Evolutionary conservation across 768 basidiomycete genomes (phyloP).

Genomic region (Mycena rebaudengoi): DNA sequence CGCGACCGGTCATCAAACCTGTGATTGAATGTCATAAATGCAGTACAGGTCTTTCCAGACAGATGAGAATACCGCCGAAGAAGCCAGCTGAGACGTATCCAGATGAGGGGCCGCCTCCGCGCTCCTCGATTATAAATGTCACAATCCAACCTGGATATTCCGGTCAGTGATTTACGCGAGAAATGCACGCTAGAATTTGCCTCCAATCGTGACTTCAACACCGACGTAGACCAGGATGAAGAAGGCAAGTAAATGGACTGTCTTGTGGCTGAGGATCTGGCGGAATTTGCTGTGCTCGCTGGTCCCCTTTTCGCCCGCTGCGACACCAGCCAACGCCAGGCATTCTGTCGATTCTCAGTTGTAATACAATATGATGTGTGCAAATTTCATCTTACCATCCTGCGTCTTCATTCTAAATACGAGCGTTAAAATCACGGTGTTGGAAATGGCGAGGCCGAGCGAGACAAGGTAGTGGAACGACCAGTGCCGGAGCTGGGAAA

Average conservation of each 20-base stretch:
- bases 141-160: slow-evolving; percentile 71
- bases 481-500: slow-evolving; percentile 72
- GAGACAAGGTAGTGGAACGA: slow-evolving; percentile 82
- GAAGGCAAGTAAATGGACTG: slow-evolving; percentile 69
- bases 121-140: slow-evolving; percentile 57
- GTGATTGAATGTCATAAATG: not conserved
- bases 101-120: slow-evolving; percentile 55
- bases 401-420: slow-evolving; percentile 78
- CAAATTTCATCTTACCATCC: slow-evolving; percentile 55
- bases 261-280: slow-evolving; percentile 60
- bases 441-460: slow-evolving; percentile 69
- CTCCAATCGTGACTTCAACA: slow-evolving; percentile 68
- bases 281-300: slow-evolving; percentile 51
- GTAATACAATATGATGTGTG: not conserved
- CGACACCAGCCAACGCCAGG: slow-evolving; percentile 61
- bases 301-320: slow-evolving; percentile 43
- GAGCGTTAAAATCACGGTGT: slow-evolving; percentile 56
- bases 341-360: slow-evolving; percentile 52
- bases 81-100: slow-evolving; percentile 69
- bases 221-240: slow-evolving; percentile 77
- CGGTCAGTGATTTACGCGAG: not conserved
- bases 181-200: slow-evolving; percentile 28
- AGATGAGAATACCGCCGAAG: slow-evolving; percentile 52
- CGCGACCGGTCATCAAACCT: slow-evolving; percentile 69
- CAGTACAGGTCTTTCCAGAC: not conserved